Evolutionary conservation across 148 eudicot species (phyloP).

Genomic region (Silene conica): DNA sequence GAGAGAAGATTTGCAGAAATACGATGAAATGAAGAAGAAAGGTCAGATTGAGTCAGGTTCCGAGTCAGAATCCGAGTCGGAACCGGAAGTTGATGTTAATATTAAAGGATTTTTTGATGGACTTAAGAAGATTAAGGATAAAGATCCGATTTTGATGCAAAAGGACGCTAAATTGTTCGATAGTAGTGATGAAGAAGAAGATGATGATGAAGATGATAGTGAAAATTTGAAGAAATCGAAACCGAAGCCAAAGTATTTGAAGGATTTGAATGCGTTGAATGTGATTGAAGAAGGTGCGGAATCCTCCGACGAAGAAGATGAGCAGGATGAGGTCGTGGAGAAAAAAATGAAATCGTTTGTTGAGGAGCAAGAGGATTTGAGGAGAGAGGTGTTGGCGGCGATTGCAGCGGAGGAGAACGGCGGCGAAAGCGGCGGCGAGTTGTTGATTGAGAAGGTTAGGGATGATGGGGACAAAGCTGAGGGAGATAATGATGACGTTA

Average conservation of each 20-base stretch:
- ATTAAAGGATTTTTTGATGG: slow-evolving; percentile 44
- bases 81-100: slow-evolving; percentile 14
- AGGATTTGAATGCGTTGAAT: slow-evolving; percentile 68
- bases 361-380: slow-evolving; percentile 65
- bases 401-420: slow-evolving; percentile 40
- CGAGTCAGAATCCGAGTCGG: slow-evolving; percentile 42
- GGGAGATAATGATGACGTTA: slow-evolving; percentile 40
- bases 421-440: slow-evolving; percentile 31
- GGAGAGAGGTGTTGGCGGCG: slow-evolving; percentile 40
- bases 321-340: slow-evolving; percentile 22
- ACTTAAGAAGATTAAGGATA: slow-evolving; percentile 49
- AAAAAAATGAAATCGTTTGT: slow-evolving; percentile 39
- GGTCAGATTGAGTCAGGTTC: slow-evolving; percentile 34
- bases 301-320: slow-evolving; percentile 37
- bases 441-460: slow-evolving; percentile 43
- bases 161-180: slow-evolving; percentile 56
- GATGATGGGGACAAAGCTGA: slow-evolving; percentile 29
- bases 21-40: slow-evolving; percentile 37
- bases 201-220: neutral
- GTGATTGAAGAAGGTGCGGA: slow-evolving; percentile 76
- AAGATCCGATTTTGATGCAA: slow-evolving; percentile 55
- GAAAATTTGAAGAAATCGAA: slow-evolving; percentile 4
- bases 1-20: slow-evolving; percentile 36
- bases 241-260: slow-evolving; percentile 58
- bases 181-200: slow-evolving; percentile 25